Base-by-base conservation (phyloP, 208 protist genomes). In the Eutreptiella sp. region DNA sequence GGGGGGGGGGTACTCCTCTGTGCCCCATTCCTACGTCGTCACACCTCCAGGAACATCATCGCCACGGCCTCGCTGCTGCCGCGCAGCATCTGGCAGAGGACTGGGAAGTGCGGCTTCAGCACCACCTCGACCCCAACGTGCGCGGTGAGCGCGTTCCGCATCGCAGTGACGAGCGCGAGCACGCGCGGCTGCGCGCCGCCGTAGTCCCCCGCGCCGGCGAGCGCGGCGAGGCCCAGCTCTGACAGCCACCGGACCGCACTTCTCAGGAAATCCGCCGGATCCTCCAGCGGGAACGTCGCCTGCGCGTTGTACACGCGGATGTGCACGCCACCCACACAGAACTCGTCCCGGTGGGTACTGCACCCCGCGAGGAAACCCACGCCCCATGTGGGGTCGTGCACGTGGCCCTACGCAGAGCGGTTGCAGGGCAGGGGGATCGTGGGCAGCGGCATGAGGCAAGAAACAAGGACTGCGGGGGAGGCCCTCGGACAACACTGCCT, bases 221-320 rank as follows among this genome's bases (percentile, higher is more conserved):
- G 45, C 3, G 29, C 43, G n/a, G n/a, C n/a, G n/a, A n/a, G n/a
- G n/a, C n/a, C n/a, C n/a, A n/a, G n/a, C n/a, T n/a, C n/a, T n/a
- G n/a, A n/a, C n/a, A n/a, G n/a, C n/a, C n/a, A n/a, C n/a, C n/a
- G n/a, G n/a, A n/a, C n/a, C n/a, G n/a, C n/a, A n/a, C n/a, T n/a
- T n/a, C n/a, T n/a, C 16, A 69, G 45, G 35, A 93, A 85, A 0
- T 38, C 75, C 11, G n/a, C 62, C 5, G 85, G 82, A 27, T 89
- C 72, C 38, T 81, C 72, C 35, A 93, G 77, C 0, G 68, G 24
- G 52, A 81, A 89, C 41, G 33, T 72, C 19, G 89, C 83, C 66
- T 91, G 81, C 24, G 73, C 66, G 41, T 90, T 77, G 54, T 89
- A 94, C 9, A 92, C 46, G n/a, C 86, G 80, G 21, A 94, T 45